Base-by-base conservation (phyloP, 1,284 basidiomycete genomes). In the Cutaneotrichosporon curvatum region DNA sequence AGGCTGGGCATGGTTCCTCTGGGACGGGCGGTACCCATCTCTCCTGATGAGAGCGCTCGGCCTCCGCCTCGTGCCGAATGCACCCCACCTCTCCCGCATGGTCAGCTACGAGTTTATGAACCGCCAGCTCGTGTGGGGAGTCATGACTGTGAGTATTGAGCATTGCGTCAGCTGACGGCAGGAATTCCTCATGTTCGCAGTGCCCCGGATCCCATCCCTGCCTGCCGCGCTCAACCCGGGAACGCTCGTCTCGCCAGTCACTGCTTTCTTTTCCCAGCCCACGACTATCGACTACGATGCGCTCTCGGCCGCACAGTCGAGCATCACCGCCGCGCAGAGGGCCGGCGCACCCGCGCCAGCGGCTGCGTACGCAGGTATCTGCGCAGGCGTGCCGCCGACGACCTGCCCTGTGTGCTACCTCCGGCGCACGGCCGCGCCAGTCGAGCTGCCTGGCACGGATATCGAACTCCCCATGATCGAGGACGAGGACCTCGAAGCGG, bases 61-160 rank as follows among this genome's bases (percentile, higher is more conserved):
- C 15, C 79, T 99, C 74, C 76, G 79, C 21, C 78, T 97, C 2
- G 78, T 84, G 0, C 86, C 94, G 9, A 78, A 86, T 0, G 79
- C 81, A 32, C 74, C 79, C 40, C 78, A 84, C 25, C 77, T 84
- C 40, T 82, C 81, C 51, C 80, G 87, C 14, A 85, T 92, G 61
- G 87, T 98, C 42, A 94, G 87, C 60, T 99, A 97, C 71, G 95
- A 98, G 67, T 98, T 92, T 63, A 89, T 98, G 84, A 97, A 98
- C 62, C 84, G 95, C 47, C 95, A 98, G 71, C 87, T 99, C 77
- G 94, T 98, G 44, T 99, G 95, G 95, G 87, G 94, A 66, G 87
- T 90, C 1, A 94, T 98, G 68, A 98, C 94, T 2, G 90, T 91
- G 66, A 54, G 84, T 72, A 16, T 1, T 11, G 33, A 5, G 3